Evolutionary conservation across 805 yeast genomes (phyloP), one percentile per base, ranked within the genome.

Genomic region (Wickerhamomyces alni): DNA sequence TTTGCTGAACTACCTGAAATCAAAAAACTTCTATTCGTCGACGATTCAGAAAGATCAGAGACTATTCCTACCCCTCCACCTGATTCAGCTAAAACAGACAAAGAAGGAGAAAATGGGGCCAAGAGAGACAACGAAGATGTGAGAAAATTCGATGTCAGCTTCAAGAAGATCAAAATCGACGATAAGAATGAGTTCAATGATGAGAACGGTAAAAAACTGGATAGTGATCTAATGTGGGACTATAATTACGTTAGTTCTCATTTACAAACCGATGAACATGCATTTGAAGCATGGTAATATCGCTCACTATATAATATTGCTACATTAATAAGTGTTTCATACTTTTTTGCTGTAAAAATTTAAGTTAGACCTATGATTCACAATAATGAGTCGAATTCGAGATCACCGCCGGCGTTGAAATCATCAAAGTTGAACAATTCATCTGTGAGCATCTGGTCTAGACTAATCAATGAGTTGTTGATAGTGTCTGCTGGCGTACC

Each of bases 171-270:
- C 22, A 50, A 30, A 17, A 36, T 53, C 33, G 42, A 44, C 17
- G 49, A 46, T 16, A 35, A 48, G 5, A 42, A 47, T 30, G 33
- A 33, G 12, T 51, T 54, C 36, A 42, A 26, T 24, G 49, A 52
- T 35, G 53, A 52, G 34, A 43, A 45, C 16, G 46, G 33, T 25
- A 40, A 38, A 2, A 30, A 33, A 11, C 24, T 52, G 17, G 41
- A 45, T 12, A 27, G 12, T 31, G 53, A 47, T 10, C 16, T 37
- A 36, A 46, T 52, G 47, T 54, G 57, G 57, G 46, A 47, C 27
- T 50, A 33, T 25, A 52, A 51, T 16, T 54, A 35, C 33, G 46
- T 52, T 13, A 17, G 41, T 4, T 16, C 31, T 2, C 42, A 41
- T 30, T 35, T 43, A 26, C 24, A 21, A 21, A 21, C 9, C 9